Conservation (phyloP, 1,139 yeast species). For the Pichia sp. region DNA sequence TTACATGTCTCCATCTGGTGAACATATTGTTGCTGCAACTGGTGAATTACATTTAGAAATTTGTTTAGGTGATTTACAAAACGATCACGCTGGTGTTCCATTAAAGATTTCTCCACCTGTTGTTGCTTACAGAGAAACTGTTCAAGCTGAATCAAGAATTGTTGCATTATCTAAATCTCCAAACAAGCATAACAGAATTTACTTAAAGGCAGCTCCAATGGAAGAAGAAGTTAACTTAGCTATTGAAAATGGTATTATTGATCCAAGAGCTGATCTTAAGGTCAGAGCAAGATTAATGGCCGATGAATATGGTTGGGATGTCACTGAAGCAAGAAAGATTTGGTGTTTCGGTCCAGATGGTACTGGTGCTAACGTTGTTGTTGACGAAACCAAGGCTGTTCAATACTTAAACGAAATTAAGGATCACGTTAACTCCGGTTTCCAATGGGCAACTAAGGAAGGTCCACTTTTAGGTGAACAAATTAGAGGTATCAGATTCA, state of each 20-base stretch:
- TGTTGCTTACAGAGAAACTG: constrained; percentile 98
- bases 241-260: constrained; percentile 86
- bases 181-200: constrained; percentile 99
- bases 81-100: constrained; percentile 99
- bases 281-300: constrained; percentile 98
- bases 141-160: constrained; percentile 88
- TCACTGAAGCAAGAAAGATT: constrained; percentile 99
- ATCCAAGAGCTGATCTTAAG: constrained; percentile 98
- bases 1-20: constrained; percentile 90
- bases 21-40: constrained; percentile 99
- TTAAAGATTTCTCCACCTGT: constrained; percentile 96
- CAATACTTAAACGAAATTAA: constrained; percentile 98
- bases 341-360: constrained; percentile 99
- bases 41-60: constrained; percentile 99
- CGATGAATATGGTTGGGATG: constrained; percentile 99
- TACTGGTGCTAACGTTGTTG: constrained; percentile 97
- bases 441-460: constrained; percentile 99
- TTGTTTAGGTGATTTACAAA: constrained; percentile 91
- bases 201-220: constrained; percentile 94
- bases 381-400: constrained; percentile 99
- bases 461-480: constrained; percentile 98
- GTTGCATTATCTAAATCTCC: constrained; percentile 98
- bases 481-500: constrained; percentile 93
- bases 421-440: constrained; percentile 99
- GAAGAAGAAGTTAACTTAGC: constrained; percentile 90